Percentiles rank a stretch among this genome's conserved stretches.
Conservation (phyloP, 345 rosid genomes). For the Dimocarpus longan region DNA sequence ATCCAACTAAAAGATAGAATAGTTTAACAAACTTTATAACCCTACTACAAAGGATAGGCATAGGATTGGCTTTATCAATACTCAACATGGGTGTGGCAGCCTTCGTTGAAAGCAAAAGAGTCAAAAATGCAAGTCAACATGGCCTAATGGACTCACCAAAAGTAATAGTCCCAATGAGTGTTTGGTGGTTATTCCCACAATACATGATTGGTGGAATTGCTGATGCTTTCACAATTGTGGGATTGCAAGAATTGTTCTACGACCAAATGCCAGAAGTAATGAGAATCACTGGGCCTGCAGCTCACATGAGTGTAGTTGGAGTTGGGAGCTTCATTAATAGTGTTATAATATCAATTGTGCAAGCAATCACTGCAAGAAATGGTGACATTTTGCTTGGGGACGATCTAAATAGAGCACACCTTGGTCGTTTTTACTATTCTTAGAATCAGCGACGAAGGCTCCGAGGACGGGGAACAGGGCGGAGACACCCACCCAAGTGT, state of each 20-base stretch:
- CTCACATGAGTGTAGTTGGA: constrained; percentile 61
- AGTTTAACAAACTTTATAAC: too few relatives aligned
- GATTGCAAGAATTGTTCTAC: constrained; percentile 86
- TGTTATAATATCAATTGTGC: constrained; percentile 55
- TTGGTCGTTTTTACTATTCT: constrained; percentile 54
- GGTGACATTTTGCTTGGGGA: constrained; percentile 59
- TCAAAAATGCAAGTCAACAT: constrained; percentile 49
- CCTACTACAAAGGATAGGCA: constrained; percentile 77
- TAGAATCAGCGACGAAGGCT: constrained; percentile 77
- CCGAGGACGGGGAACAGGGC: constrained; percentile 77
- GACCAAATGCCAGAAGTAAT: constrained; percentile 81
- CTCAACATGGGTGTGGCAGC: constrained; percentile 65
- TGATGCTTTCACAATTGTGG: constrained; percentile 71
- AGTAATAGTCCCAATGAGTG: constrained; percentile 60
- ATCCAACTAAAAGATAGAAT: too few relatives aligned
- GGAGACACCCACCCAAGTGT: constrained; percentile 82
- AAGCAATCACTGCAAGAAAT: constrained; percentile 39
- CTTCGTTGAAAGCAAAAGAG: constrained; percentile 63
- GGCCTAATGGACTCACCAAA: constrained; percentile 59
- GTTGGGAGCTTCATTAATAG: constrained; percentile 76
- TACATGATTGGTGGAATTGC: constrained; percentile 59
- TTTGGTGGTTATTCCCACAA: constrained; percentile 87
- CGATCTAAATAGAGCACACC: constrained; percentile 65
- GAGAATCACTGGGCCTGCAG: constrained; percentile 91
- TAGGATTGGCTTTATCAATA: constrained; percentile 65